These are phyloP conservation scores for Platanus orientalis DNA, from an alignment of 164 flowering plant genomes.

Conservation along the genomic window DNA sequence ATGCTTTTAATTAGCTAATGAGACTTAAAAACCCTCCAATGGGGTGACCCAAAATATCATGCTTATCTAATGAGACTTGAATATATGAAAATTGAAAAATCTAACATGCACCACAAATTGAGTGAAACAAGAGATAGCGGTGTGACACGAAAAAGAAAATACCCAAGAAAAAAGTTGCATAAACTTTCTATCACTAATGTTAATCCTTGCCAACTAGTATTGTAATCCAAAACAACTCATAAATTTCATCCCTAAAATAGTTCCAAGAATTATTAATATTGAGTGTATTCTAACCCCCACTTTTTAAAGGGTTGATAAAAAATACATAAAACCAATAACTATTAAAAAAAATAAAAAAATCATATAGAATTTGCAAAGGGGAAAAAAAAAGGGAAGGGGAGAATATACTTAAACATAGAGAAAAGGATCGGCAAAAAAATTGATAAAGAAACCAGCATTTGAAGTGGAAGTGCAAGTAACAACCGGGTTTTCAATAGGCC, in stretches of 20 bases:
- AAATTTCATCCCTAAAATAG: not conserved
- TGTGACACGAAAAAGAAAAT: not conserved
- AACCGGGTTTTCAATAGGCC: slow-evolving; percentile 79
- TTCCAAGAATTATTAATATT: not conserved
- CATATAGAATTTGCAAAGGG: not conserved
- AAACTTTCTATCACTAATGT: not conserved
- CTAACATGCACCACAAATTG: not conserved
- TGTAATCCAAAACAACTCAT: no score
- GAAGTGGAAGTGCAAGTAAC: slow-evolving; percentile 45
- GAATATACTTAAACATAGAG: slow-evolving; percentile 60
- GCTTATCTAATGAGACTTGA: not conserved
- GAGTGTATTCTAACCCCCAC: no score
- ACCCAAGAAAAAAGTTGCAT: no score
- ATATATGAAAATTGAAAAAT: not conserved
- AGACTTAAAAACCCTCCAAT: no score
- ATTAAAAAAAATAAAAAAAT: no score
- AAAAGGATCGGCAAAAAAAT: slow-evolving; percentile 76
- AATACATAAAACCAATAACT: no score
- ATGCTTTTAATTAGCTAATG: no score
- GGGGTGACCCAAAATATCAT: no score
- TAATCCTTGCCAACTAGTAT: not conserved
- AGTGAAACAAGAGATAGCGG: not conserved
- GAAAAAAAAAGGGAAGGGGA: not conserved
- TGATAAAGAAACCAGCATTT: slow-evolving; percentile 34
- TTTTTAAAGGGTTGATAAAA: no score